Evolutionary conservation across 768 basidiomycete species (phyloP).

Genomic region (Terana coerulea): DNA sequence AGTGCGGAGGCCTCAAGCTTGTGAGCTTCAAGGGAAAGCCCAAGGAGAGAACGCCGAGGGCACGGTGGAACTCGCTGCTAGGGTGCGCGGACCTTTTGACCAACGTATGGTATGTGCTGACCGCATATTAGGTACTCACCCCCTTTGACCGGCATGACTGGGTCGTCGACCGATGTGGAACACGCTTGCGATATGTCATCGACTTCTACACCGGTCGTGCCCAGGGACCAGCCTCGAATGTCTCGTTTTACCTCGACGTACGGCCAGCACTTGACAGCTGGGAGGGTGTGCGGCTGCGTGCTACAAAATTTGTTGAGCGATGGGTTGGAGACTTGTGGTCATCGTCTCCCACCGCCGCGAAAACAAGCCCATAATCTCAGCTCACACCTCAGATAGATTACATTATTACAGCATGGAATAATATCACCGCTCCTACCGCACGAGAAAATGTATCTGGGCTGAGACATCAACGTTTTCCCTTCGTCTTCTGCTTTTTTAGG

Average conservation of each 20-base stretch:
- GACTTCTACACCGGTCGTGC: constrained; percentile 94
- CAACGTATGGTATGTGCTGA: too few species aligned
- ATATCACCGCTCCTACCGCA: constrained; percentile 1
- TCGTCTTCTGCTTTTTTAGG: constrained; percentile 53
- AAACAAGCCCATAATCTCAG: constrained; percentile 5
- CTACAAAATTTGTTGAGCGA: constrained; percentile 49
- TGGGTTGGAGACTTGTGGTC: constrained; percentile 22
- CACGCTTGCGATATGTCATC: constrained; percentile 88
- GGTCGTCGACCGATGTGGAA: constrained; percentile 92
- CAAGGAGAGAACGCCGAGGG: constrained; percentile 73
- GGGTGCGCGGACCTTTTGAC: constrained; percentile 80
- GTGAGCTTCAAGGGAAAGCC: constrained; percentile 92
- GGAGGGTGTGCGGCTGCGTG: constrained; percentile 87
- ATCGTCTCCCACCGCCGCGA: constrained; percentile 7
- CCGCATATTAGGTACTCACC: constrained; percentile 90
- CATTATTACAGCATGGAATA: too few species aligned
- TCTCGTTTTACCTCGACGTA: constrained; percentile 92
- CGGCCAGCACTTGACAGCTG: constrained; percentile 91
- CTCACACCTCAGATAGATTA: too few species aligned
- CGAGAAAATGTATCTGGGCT: background rate
- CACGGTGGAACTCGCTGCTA: constrained; percentile 74
- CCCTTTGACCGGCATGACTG: constrained; percentile 99
- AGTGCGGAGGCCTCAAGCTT: constrained; percentile 77
- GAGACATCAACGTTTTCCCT: constrained; percentile 35
- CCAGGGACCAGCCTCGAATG: constrained; percentile 40